Base-by-base conservation (phyloP, 2,329 filamentous ascomycete species). In the Didymella sp. region DNA sequence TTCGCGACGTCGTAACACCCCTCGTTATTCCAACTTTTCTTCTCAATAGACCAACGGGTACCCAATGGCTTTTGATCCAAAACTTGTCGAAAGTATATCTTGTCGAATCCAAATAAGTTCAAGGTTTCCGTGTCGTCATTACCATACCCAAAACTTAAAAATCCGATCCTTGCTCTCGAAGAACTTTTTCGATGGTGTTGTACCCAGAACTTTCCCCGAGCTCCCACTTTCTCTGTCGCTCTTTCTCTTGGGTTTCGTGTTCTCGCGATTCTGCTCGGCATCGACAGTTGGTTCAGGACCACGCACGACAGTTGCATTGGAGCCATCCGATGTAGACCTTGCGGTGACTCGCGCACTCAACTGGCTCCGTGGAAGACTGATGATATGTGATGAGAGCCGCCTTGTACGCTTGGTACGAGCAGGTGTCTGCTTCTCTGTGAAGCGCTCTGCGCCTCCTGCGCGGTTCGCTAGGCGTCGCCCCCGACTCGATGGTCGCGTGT, bases 81-180 rank as follows among this genome's bases (percentile, higher is more conserved):
- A 35, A 43, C 13, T 28, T 19, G 19, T 40, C 4, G 17, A 15
- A 15, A 38, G 9, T 19, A 37, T 38, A 9, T 31, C 33, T 19
- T 27, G 13, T 58, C 24, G 40, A 43, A 65, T 61, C 35, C 59
- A 59, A 64, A 44, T 13, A 33, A 37, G 35, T 28, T 40, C 42
- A 31, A 22, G n/a, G 35, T 13, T 9, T 21, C 21, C 27, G 11
- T 44, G 27, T 33, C n/a, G 17, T 40, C n/a, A 12, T 46, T n/a
- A 3, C 68, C 56, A 73, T 51, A 66, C 51, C 68, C 73, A 77
- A 59, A 77, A 75, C 47, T 71, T 76, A 61, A 77, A 73, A 27
- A 76, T 72, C 47, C 63, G 61, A 51, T 71, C 74, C 50, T 71
- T 76, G 59, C 67, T 74, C 56, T 73, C 76, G 43, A 69, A 44